phyloP scores from a whole-genome alignment of 176 grass and related monocot species.

The Melocanna baccifera region DNA sequence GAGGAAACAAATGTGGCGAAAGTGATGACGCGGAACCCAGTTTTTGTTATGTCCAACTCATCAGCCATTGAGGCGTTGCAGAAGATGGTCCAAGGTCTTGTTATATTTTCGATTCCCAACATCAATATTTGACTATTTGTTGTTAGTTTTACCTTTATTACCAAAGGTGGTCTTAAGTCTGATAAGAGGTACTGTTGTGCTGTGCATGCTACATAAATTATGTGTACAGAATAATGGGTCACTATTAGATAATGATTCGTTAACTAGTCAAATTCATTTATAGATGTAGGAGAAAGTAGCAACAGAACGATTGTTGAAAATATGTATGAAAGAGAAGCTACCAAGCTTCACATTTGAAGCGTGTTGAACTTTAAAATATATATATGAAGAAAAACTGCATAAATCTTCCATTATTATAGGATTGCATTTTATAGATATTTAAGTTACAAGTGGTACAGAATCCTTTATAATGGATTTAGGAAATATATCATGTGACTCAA shows the following conservation, averaged over 20 bases:
- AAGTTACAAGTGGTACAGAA: background rate
- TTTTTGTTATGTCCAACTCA: slow-evolving; percentile 62
- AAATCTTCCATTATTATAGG: background rate
- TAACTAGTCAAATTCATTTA: background rate
- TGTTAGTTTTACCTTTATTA: background rate
- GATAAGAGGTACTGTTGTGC: background rate
- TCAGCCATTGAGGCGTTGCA: slow-evolving; percentile 68
- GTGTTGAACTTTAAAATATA: background rate
- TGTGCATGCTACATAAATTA: background rate
- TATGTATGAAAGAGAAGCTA: background rate
- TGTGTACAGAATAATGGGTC: background rate
- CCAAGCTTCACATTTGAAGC: background rate
- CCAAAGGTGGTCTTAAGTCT: background rate
- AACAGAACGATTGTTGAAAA: background rate
- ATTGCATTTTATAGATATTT: background rate
- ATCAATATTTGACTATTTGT: background rate
- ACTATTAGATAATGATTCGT: background rate
- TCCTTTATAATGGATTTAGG: background rate
- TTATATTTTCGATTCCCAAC: background rate
- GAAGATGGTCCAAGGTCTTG: slow-evolving; percentile 89
- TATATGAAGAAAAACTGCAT: background rate
- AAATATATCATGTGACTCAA: background rate
- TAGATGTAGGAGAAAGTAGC: background rate
- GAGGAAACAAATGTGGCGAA: slow-evolving; percentile 39
- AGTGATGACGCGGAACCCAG: slow-evolving; percentile 73